These are phyloP conservation scores for Apophysomyces variabilis DNA, from an alignment of 371 early-diverging fungal species.

Conservation along the genomic window DNA sequence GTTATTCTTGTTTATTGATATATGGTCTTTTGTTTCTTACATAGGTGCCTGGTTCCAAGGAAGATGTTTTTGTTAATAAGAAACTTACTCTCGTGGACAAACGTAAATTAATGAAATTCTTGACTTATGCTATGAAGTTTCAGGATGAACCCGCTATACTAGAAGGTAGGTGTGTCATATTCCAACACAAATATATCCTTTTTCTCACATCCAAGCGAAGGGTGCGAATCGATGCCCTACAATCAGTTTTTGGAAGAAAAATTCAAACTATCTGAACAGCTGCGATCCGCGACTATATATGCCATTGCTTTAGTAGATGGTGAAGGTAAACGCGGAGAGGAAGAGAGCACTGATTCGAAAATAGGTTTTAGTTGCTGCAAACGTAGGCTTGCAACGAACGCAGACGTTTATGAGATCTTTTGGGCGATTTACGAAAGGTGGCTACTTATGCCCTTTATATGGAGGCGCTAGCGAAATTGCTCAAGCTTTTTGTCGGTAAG, in stretches of 20 bases:
- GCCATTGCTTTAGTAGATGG: conserved; percentile 71
- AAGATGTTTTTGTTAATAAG: conserved; percentile 88
- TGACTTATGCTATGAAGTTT: conserved; percentile 70
- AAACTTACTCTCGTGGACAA: conserved; percentile 81
- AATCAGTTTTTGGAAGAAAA: conserved; percentile 56
- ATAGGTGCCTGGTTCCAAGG: conserved; percentile 90
- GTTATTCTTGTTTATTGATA: background rate
- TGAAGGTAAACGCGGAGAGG: conserved; percentile 31
- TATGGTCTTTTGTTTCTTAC: background rate
- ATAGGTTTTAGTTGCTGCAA: conserved; percentile 45
- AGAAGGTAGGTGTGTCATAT: conserved; percentile 24
- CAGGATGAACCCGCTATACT: conserved; percentile 38
- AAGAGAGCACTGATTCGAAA: background rate
- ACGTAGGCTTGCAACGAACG: conserved; percentile 67
- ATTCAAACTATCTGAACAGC: conserved; percentile 70
- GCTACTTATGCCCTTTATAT: conserved; percentile 83
- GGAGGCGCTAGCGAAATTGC: conserved; percentile 91
- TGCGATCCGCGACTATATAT: conserved; percentile 70
- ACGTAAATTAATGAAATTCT: conserved; percentile 87
- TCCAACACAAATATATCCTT: conserved; percentile 3
- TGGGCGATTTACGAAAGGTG: conserved; percentile 87
- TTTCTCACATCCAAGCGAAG: conserved; percentile 24
- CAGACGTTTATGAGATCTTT: conserved; percentile 78
- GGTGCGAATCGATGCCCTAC: conserved; percentile 50
- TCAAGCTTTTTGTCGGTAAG: conserved; percentile 90